Base-by-base conservation (phyloP, 441 rosid genomes). In the Erysimum cheiri region DNA sequence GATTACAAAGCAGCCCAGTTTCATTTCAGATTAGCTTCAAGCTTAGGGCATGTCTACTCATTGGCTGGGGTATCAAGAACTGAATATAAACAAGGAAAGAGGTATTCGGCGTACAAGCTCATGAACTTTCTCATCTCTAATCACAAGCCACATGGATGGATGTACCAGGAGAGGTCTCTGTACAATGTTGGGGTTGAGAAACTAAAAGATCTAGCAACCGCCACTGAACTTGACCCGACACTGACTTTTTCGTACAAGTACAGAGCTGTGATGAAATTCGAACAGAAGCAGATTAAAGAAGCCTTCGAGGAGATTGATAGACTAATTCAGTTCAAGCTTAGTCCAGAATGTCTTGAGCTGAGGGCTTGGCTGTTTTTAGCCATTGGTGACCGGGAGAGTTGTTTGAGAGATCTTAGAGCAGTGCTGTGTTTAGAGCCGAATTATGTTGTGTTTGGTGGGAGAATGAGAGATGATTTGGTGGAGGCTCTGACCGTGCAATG, bases 141-240 rank as follows among this genome's bases (percentile, higher is more conserved):
- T 57, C 77, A 85, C 74, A 75, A 80, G 62, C 80, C 90, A 59
- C 75, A 75, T 3, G 95, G 88, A 26, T 88, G 95, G 95, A 87
- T 88, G 90, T 87, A 81, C 70, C 92, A 88, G 57, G 92, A 88
- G 81, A 77, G 87, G 57, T 84, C 92, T 39, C 73, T 87, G 40
- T 88, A 85, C 66, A 81, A 80, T 53, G 64, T 82, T 3, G 88
- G 81, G 33, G 78, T 46, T 35, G 88, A 85, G 65, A 88, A 85
- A 77, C 77, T 84, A 48, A 70, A 60, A 7, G 95, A 88, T 70
- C 64, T 88, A 78, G 69, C 77, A 47, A 59, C 74, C 26, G 87
- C 95, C 40, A 80, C 88, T 12, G 81, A 83, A 61, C 75, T 88
- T 75, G 92, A 88, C 61, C 92, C 90, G 14, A 84, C 92, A n/a